Conservation (phyloP, 441 rosid genomes). For the Populus trichocarpa region DNA sequence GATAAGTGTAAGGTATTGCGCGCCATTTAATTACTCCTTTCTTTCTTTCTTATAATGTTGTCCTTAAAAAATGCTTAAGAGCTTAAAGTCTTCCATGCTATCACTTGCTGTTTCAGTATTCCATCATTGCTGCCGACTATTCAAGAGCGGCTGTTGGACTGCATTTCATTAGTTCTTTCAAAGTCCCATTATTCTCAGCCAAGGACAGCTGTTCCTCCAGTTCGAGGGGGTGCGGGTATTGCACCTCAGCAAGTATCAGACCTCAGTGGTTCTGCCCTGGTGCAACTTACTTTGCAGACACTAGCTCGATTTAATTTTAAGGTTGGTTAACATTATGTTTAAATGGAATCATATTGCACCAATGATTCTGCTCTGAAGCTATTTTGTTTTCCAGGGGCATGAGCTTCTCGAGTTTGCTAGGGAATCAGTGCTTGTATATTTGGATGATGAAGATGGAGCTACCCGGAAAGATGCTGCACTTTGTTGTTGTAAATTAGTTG, state of each 20-base stretch:
- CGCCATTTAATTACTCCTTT: constrained; percentile 4
- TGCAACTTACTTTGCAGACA: constrained; percentile 98
- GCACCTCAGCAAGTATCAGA: constrained; percentile 68
- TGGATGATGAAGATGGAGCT: constrained; percentile 94
- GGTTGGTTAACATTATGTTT: constrained; percentile 40
- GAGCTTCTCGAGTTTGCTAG: constrained; percentile 97
- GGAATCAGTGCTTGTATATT: constrained; percentile 85
- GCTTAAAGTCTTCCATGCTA: constrained; percentile 13
- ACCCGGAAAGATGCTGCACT: constrained; percentile 97
- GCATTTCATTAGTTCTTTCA: constrained; percentile 86
- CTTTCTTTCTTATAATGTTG: constrained; percentile 6
- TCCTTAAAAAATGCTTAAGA: constrained; percentile 9
- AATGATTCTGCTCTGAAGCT: constrained; percentile 28
- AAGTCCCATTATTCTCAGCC: constrained; percentile 71
- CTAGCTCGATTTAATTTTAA: constrained; percentile 94
- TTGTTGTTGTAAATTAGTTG: constrained; percentile 94
- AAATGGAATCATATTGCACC: constrained; percentile 13
- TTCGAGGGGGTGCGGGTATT: constrained; percentile 55
- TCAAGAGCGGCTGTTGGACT: constrained; percentile 85
- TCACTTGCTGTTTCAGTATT: constrained; percentile 60
- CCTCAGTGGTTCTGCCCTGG: constrained; percentile 65
- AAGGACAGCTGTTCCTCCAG: constrained; percentile 57
- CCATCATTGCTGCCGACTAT: constrained; percentile 87
- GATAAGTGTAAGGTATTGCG: constrained; percentile 69
- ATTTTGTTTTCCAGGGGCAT: constrained; percentile 70